Percentiles rank a stretch among this genome's conserved stretches.
phyloP scores from a whole-genome alignment of 768 basidiomycete species.

The Pleurotus salmoneostramineus region DNA sequence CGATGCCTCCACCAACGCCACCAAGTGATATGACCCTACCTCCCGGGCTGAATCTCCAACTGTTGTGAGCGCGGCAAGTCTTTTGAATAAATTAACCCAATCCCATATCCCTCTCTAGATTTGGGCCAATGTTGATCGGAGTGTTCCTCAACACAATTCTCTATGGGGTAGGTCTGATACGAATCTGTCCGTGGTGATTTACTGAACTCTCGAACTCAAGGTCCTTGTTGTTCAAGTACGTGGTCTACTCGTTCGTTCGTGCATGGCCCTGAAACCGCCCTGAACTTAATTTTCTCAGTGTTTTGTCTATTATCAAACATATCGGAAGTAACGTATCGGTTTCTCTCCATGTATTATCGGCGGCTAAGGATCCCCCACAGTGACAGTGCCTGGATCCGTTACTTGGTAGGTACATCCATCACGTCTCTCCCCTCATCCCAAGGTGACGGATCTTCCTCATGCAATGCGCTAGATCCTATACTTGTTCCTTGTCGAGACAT shows the following conservation, averaged over 20 bases:
- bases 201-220: background rate
- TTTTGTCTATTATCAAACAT: conserved; percentile 9
- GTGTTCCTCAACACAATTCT: conserved; percentile 28
- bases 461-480: conserved; percentile 6
- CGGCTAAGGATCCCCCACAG: background rate
- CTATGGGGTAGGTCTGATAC: conserved; percentile 23
- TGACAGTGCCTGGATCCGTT: conserved; percentile 9
- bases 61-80: background rate
- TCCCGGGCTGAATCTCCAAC: background rate
- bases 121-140: conserved; percentile 27
- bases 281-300: background rate
- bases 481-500: conserved; percentile 10
- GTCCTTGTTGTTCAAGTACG: conserved; percentile 12
- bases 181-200: background rate
- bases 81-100: background rate
- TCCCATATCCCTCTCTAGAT: conserved; percentile 11
- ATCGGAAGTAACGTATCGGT: conserved; percentile 1
- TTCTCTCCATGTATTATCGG: background rate
- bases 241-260: background rate
- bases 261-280: background rate
- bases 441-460: background rate
- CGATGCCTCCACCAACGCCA: too few relatives aligned
- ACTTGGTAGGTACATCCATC: background rate
- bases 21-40: background rate
- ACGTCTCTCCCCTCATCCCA: background rate